Conservation (phyloP, 257 asterid species). For the Paulownia fortunei region DNA sequence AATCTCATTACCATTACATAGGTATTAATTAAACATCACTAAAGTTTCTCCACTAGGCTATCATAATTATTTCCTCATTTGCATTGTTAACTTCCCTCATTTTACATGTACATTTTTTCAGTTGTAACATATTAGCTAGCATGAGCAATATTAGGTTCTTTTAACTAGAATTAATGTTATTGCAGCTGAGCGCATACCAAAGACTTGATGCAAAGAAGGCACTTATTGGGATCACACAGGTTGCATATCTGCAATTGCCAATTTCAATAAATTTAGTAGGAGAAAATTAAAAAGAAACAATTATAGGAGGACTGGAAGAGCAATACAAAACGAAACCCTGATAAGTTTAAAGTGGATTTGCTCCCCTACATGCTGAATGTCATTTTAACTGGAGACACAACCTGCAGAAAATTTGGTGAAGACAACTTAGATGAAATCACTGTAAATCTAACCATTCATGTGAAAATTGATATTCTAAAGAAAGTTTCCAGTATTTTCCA, state of each 20-base stretch:
- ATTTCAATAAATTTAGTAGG: neutral
- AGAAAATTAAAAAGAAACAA: neutral
- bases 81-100: too few relatives aligned
- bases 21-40: neutral
- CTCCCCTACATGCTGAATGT: constrained; percentile 74
- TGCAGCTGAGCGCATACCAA: constrained; percentile 54
- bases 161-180: neutral
- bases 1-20: neutral
- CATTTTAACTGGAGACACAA: constrained; percentile 87
- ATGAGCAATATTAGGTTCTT: neutral
- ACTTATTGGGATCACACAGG: constrained; percentile 83
- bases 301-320: neutral
- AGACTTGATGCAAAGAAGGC: constrained; percentile 88
- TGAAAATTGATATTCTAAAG: neutral
- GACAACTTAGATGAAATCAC: constrained; percentile 8
- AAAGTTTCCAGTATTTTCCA: neutral
- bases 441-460: too few relatives aligned
- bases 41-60: neutral
- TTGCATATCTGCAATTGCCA: constrained; percentile 60
- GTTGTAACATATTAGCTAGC: neutral
- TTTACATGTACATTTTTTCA: neutral
- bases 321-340: neutral
- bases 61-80: too few relatives aligned
- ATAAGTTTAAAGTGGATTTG: constrained; percentile 2
- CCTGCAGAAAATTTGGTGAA: constrained; percentile 51